Percentiles rank a stretch among this genome's conserved stretches.
These are phyloP conservation scores for Agapanthus africanus DNA, from an alignment of 106 monocot species.

Conservation along the genomic window DNA sequence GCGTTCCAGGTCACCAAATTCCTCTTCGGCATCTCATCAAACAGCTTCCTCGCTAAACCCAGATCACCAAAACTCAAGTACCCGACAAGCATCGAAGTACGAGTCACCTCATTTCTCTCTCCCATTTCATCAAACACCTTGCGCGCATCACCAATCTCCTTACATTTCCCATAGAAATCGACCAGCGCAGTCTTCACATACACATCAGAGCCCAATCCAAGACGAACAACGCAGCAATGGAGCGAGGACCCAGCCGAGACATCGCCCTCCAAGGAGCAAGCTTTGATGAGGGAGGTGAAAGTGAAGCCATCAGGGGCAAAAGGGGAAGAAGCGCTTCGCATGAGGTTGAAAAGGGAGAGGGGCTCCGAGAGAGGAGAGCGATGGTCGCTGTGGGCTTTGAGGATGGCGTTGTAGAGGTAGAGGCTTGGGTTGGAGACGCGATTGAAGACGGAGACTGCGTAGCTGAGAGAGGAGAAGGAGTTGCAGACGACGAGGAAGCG, in stretches of 20 bases:
- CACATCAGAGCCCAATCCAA: slow-evolving; percentile 44
- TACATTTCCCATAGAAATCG: slow-evolving; percentile 56
- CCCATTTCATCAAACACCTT: slow-evolving; percentile 53
- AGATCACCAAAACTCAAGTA: slow-evolving; percentile 28
- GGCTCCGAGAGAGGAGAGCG: slow-evolving; percentile 19
- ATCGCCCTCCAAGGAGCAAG: slow-evolving; percentile 24
- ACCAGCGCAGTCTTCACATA: slow-evolving; percentile 62
- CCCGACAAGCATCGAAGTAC: slow-evolving; percentile 55
- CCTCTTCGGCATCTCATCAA: slow-evolving; percentile 55
- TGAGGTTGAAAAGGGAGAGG: slow-evolving; percentile 28
- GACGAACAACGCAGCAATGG: slow-evolving; percentile 32
- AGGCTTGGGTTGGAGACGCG: slow-evolving; percentile 33
- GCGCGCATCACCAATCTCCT: slow-evolving; percentile 21
- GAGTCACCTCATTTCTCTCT: slow-evolving; percentile 34
- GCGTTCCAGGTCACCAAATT: slow-evolving; percentile 59
- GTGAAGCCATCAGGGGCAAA: slow-evolving; percentile 45
- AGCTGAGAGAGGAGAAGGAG: slow-evolving; percentile 34
- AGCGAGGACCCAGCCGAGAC: slow-evolving; percentile 24
- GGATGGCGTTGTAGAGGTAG: slow-evolving; percentile 51
- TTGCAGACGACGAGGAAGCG: slow-evolving; percentile 50
- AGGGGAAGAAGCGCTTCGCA: slow-evolving; percentile 11
- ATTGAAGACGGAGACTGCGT: slow-evolving; percentile 35
- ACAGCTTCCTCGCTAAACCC: slow-evolving; percentile 27
- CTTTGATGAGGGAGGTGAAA: slow-evolving; percentile 53
- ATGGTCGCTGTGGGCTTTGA: slow-evolving; percentile 47